These are phyloP conservation scores for Luffa acutangula DNA, from an alignment of 306 rosid species.

Conservation along the genomic window DNA sequence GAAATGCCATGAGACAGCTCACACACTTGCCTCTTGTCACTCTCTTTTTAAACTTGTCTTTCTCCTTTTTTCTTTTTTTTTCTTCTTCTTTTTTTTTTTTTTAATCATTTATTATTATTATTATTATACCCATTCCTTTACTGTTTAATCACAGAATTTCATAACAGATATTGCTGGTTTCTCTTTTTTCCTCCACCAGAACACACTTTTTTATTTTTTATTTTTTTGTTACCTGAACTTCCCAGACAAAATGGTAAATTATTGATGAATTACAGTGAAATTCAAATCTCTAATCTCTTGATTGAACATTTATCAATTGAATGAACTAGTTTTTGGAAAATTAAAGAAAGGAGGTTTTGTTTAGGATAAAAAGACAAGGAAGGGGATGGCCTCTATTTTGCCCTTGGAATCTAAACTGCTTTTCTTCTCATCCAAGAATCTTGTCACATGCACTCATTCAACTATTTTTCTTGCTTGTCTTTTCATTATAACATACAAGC, in stretches of 20 bases:
- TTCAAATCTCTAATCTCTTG: no score
- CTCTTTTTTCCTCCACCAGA: neutral
- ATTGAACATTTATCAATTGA: no score
- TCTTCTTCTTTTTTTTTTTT: neutral
- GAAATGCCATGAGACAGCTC: slow-evolving; percentile 47
- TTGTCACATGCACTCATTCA: neutral
- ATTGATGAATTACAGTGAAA: no score
- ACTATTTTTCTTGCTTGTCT: neutral
- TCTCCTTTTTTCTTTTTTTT: neutral
- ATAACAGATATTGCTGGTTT: neutral
- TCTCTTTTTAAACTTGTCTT: neutral
- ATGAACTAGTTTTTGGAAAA: no score
- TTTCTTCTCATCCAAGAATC: neutral
- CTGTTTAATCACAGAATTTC: slow-evolving; percentile 7
- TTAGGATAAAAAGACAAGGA: neutral
- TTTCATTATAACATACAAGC: neutral
- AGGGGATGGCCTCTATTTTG: neutral
- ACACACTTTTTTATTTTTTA: no score
- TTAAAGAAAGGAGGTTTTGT: no score
- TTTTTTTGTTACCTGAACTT: no score
- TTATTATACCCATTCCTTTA: neutral
- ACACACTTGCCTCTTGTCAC: neutral
- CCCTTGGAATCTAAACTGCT: neutral
- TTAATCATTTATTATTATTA: neutral
- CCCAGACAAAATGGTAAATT: no score